These are phyloP conservation scores for Linaria vulgaris DNA, from an alignment of 257 asterid genomes.

Conservation along the genomic window DNA sequence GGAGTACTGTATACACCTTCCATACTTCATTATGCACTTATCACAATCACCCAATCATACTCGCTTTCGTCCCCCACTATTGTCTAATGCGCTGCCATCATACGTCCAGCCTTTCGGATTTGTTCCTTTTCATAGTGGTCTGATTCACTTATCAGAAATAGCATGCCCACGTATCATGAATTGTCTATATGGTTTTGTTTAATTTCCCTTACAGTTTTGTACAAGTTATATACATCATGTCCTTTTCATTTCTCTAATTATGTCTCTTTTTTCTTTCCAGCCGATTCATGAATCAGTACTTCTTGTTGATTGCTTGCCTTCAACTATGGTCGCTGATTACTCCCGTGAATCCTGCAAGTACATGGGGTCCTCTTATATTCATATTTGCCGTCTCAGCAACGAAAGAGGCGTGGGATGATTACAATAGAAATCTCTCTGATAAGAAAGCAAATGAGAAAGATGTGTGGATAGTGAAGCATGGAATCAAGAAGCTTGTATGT, in stretches of 20 bases:
- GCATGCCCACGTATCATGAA: not conserved
- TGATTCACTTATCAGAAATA: slow-evolving; percentile 8
- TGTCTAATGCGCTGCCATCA: not conserved
- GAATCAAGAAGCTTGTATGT: slow-evolving; percentile 78
- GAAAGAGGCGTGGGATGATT: slow-evolving; percentile 99
- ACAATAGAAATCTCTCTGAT: slow-evolving; percentile 89
- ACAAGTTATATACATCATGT: slow-evolving; percentile 1
- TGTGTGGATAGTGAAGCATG: slow-evolving; percentile 90
- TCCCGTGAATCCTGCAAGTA: slow-evolving; percentile 99
- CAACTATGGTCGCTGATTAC: slow-evolving; percentile 99
- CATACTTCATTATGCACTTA: no score
- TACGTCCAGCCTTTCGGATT: slow-evolving; percentile 3
- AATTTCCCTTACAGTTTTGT: not conserved
- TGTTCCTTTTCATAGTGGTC: slow-evolving; percentile 4
- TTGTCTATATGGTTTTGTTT: not conserved
- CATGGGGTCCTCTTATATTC: slow-evolving; percentile 99
- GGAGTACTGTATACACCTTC: not conserved
- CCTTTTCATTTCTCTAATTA: slow-evolving; percentile 29
- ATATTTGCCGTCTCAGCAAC: slow-evolving; percentile 97
- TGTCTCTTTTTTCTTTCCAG: slow-evolving; percentile 51
- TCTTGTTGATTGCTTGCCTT: slow-evolving; percentile 98
- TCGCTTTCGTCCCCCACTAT: slow-evolving; percentile 16
- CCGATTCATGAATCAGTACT: slow-evolving; percentile 99
- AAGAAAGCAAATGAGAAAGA: slow-evolving; percentile 96
- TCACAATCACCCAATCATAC: no score